Evolutionary conservation across 163 green algal genomes (phyloP), one percentile per base, ranked within the genome.

Genomic region (Scenedesmus sp.): DNA sequence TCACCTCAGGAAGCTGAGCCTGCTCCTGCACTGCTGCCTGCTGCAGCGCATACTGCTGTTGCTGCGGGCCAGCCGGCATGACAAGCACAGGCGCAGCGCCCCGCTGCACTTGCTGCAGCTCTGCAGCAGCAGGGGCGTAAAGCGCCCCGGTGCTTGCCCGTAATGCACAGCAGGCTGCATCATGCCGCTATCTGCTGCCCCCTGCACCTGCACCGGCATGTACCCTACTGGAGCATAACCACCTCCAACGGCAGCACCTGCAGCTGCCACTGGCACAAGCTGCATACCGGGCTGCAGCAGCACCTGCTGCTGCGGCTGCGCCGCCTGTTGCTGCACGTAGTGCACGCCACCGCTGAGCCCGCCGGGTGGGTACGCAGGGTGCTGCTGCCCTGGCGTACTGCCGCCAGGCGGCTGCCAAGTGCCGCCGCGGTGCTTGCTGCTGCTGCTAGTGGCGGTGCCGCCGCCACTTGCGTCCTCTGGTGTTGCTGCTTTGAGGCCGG

Each of bases 271-370:
- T 33, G 81, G 46, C 81, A 86, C 42, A 16, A 86, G n/a, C 81
- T 86, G 81, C 46, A 86, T 33, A 15, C 81, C 81, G 42, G 81
- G 83, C 83, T 81, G 83, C 83, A 82, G 51, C 59, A 89, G 30
- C 42, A 89, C 37, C 42, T 81, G 82, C 22, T 35, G 61, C 61
- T 89, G 83, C 83, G 59, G 73, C 37, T 51, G 83, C 46, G 30
- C n/a, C 12, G 37, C 46, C 81, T 72, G 81, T 33, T 80, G 83
- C 42, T 88, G 83, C 33, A 88, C 13, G 35, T 56, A 79, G 4
- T 12, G 35, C 16, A 46, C 35, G 3, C 22, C 33, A 42, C 83
- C 59, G 43, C 79, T 37, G 3, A 26, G 43, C 18, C 72, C 72
- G 5, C 1, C 72, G 3, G 35, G 35, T 35, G 30, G 9, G 35